Conservation (phyloP, 768 basidiomycete species). For the Serendipita sp. region DNA sequence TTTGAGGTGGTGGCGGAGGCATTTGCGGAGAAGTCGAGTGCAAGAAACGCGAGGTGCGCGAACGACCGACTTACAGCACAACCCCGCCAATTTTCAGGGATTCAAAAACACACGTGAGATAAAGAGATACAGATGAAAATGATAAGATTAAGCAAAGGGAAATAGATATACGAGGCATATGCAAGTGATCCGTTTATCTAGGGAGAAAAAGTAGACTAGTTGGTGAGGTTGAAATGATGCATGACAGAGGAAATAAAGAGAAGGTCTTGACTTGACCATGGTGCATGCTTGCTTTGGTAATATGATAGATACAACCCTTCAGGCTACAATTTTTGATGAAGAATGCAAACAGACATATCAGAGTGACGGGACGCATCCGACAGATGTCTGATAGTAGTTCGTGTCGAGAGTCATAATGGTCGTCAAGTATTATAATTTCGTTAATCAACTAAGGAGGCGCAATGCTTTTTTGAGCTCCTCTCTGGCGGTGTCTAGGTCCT, state of each 20-base stretch:
- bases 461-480: constrained; percentile 71
- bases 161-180: neutral
- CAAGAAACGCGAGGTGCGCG: neutral
- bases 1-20: neutral
- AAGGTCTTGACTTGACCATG: neutral
- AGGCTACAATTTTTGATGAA: neutral
- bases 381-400: neutral
- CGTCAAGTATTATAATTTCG: neutral
- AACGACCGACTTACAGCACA: neutral
- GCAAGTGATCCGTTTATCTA: neutral
- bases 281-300: neutral
- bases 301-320: constrained; percentile 1
- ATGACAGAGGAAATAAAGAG: neutral
- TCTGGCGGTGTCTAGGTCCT: constrained; percentile 75
- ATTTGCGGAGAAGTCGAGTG: neutral
- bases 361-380: too few relatives aligned
- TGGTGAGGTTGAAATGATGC: neutral
- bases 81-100: too few relatives aligned
- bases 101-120: neutral
- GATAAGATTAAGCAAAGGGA: neutral
- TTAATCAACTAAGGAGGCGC: constrained; percentile 34
- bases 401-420: neutral
- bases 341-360: neutral
- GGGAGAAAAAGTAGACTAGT: neutral
- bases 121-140: too few relatives aligned